Conservation (phyloP, 805 yeast species). For the Ogataea pini region DNA sequence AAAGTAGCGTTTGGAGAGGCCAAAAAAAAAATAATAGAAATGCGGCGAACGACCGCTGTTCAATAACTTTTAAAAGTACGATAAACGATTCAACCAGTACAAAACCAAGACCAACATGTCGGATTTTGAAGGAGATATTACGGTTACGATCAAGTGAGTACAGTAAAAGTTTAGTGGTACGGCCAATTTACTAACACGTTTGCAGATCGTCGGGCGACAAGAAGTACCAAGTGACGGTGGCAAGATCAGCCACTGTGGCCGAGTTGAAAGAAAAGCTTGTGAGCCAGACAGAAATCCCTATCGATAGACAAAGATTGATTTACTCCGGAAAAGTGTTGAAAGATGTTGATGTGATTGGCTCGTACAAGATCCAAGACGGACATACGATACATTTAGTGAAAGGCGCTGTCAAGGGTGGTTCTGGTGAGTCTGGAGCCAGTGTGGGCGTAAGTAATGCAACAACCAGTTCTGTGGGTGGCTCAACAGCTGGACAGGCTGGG, state of each 20-base stretch:
- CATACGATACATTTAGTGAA: conserved; percentile 89
- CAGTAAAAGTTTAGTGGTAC: not conserved
- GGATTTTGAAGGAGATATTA: conserved; percentile 18
- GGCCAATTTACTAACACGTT: conserved; percentile 5
- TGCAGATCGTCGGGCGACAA: conserved; percentile 64
- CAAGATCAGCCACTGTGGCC: conserved; percentile 54
- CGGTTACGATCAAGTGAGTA: conserved; percentile 35
- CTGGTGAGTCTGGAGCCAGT: conserved; percentile 18
- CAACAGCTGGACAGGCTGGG: conserved; percentile 26
- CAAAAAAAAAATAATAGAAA: not conserved
- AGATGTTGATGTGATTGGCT: conserved; percentile 70
- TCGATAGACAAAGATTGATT: conserved; percentile 82
- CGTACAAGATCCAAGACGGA: conserved; percentile 81
- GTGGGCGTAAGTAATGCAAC: conserved; percentile 4
- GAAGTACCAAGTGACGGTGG: conserved; percentile 66
- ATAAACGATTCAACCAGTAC: not conserved
- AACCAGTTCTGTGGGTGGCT: conserved; percentile 28
- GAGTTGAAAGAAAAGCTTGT: conserved; percentile 71
- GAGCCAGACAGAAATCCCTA: conserved; percentile 62
- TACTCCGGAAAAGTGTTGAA: conserved; percentile 93
- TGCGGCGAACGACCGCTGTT: not conserved
- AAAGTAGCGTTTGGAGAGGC: not conserved
- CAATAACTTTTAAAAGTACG: not conserved
- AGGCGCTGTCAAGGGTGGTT: conserved; percentile 52
- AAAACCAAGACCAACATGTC: conserved; percentile 1